phyloP scores from a whole-genome alignment of 345 rosid genomes.

The Triadica sebifera region DNA sequence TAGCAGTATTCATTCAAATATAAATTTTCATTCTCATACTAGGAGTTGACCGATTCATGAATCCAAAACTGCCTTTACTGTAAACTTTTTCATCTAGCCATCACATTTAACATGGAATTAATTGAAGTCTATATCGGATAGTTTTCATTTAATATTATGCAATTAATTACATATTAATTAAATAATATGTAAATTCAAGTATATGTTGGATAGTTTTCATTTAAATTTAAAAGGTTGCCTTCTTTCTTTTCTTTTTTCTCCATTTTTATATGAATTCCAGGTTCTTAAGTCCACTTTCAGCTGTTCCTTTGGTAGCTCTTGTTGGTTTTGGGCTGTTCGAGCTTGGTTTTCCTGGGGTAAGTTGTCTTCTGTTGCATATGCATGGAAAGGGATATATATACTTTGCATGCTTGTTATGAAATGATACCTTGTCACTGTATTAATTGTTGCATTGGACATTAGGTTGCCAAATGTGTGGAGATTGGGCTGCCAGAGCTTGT shows the following conservation, averaged over 20 bases:
- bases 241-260: not conserved
- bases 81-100: constrained; percentile 5
- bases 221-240: not conserved
- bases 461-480: constrained; percentile 98
- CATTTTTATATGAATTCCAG: constrained; percentile 35
- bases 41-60: constrained; percentile 7
- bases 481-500: constrained; percentile 89
- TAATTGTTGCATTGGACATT: constrained; percentile 10
- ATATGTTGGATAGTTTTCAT: too few species aligned
- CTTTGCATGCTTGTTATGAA: not conserved
- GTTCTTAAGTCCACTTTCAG: constrained; percentile 90
- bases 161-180: too few species aligned
- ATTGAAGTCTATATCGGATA: not conserved
- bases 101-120: not conserved
- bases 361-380: constrained; percentile 26
- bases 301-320: constrained; percentile 83
- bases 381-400: not conserved
- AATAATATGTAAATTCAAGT: too few species aligned
- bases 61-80: not conserved
- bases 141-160: not conserved
- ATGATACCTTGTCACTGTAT: not conserved
- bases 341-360: constrained; percentile 96
- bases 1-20: constrained; percentile 5
- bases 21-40: not conserved
- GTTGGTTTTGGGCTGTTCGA: constrained; percentile 92